Evolutionary conservation across 2,329 filamentous ascomycete species (phyloP).

Genomic region (Acrocalymma vagum): DNA sequence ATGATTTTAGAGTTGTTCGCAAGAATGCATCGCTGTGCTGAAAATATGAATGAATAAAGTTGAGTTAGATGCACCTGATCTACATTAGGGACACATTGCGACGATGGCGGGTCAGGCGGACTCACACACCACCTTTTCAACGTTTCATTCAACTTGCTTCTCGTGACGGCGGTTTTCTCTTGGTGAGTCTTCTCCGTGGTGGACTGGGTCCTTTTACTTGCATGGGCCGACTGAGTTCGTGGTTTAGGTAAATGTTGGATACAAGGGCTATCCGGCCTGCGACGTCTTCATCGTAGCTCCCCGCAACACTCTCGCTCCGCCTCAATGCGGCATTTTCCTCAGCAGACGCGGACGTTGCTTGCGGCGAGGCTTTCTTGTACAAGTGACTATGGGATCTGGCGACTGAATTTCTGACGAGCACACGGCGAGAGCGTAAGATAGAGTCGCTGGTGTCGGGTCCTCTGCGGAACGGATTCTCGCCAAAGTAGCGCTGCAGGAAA

Average conservation of each 20-base stretch:
- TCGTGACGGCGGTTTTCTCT: no score
- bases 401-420: constrained; percentile 22
- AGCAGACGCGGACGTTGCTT: constrained; percentile 15
- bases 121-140: constrained; percentile 8
- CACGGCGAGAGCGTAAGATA: constrained; percentile 30
- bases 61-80: no score
- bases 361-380: constrained; percentile 15
- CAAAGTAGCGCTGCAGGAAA: constrained; percentile 31
- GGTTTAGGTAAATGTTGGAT: constrained; percentile 16
- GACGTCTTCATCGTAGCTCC: constrained; percentile 20
- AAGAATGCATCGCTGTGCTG: no score
- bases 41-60: no score
- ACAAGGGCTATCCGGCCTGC: constrained; percentile 27
- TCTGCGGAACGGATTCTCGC: constrained; percentile 27
- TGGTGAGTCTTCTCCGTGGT: constrained; percentile 24
- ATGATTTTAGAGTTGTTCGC: no score
- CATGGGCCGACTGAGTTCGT: constrained; percentile 11
- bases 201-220: constrained; percentile 12
- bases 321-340: constrained; percentile 15
- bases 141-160: constrained; percentile 23
- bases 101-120: no score
- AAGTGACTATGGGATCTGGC: constrained; percentile 15
- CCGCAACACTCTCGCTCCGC: constrained; percentile 28
- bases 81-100: no score
- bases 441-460: constrained; percentile 20